These are phyloP conservation scores for Tricholoma sp. DNA, from an alignment of 768 basidiomycete genomes.

Conservation along the genomic window DNA sequence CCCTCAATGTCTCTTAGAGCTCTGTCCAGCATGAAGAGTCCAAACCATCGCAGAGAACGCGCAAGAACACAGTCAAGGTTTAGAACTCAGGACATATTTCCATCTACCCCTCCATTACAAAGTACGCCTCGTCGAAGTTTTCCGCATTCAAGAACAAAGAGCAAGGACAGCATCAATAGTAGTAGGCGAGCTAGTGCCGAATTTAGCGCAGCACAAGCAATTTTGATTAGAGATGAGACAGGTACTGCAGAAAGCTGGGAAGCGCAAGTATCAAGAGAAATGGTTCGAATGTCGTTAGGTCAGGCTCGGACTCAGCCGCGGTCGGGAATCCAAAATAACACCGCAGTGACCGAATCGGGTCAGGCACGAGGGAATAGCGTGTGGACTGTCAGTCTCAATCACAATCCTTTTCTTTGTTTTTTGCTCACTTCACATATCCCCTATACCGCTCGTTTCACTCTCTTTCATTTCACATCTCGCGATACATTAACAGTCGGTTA, in stretches of 20 bases:
- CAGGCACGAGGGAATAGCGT: constrained; percentile 37
- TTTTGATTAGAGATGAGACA: constrained; percentile 20
- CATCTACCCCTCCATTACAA: constrained; percentile 1
- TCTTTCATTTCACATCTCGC: constrained; percentile 17
- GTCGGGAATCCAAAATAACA: constrained; percentile 10
- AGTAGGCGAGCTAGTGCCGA: constrained; percentile 53
- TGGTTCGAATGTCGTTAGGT: constrained; percentile 44
- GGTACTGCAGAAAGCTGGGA: constrained; percentile 47
- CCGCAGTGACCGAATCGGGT: constrained; percentile 26
- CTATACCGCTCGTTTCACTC: constrained; percentile 17
- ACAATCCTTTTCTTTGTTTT: constrained; percentile 7
- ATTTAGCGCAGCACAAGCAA: constrained; percentile 47
- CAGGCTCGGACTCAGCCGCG: constrained; percentile 16
- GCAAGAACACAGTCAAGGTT: constrained; percentile 13
- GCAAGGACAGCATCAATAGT: constrained; percentile 27
- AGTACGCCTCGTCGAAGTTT: constrained; percentile 3
- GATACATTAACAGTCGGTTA: constrained; percentile 23
- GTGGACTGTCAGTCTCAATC: constrained; percentile 16
- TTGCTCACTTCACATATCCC: constrained; percentile 21
- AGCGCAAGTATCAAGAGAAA: constrained; percentile 51
- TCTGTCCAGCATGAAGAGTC: not conserved
- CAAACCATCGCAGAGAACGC: constrained; percentile 6
- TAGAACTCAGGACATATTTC: constrained; percentile 7
- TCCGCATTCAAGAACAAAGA: constrained; percentile 24
- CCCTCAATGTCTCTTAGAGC: constrained; percentile 17